Conservation (phyloP, 805 yeast species). For the Yarrowia sp. region DNA sequence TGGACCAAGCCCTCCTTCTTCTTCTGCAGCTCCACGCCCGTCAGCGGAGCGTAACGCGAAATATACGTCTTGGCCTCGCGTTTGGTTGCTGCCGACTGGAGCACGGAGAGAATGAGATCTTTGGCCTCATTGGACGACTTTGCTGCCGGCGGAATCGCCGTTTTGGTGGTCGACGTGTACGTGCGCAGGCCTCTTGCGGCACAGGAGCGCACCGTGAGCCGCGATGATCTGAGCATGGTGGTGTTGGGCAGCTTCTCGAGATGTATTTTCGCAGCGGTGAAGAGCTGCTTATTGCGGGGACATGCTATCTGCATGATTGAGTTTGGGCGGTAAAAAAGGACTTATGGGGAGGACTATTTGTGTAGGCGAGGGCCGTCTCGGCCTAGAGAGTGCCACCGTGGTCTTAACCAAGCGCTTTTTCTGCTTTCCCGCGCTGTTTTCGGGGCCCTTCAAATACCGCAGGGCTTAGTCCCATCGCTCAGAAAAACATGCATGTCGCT, state of each 20-base stretch:
- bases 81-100: constrained; percentile 88
- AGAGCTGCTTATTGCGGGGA: constrained; percentile 21
- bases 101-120: constrained; percentile 75
- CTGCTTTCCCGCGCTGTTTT: no score
- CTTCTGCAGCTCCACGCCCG: constrained; percentile 34
- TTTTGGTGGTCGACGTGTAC: not conserved
- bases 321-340: constrained; percentile 17
- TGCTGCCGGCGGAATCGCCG: constrained; percentile 12
- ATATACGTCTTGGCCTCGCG: constrained; percentile 85
- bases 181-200: not conserved
- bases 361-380: no score
- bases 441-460: no score
- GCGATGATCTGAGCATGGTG: constrained; percentile 12
- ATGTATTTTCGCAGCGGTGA: not conserved
- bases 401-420: no score
- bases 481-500: constrained; percentile 15
- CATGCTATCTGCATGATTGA: constrained; percentile 23
- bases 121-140: constrained; percentile 29
- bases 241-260: not conserved
- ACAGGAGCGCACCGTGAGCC: not conserved
- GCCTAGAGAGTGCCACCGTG: no score
- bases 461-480: no score
- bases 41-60: constrained; percentile 51
- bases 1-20: constrained; percentile 42
- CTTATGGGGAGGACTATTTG: not conserved